Evolutionary conservation across 2,329 filamentous ascomycete genomes (phyloP).

Genomic region (Xylariaceae sp.): DNA sequence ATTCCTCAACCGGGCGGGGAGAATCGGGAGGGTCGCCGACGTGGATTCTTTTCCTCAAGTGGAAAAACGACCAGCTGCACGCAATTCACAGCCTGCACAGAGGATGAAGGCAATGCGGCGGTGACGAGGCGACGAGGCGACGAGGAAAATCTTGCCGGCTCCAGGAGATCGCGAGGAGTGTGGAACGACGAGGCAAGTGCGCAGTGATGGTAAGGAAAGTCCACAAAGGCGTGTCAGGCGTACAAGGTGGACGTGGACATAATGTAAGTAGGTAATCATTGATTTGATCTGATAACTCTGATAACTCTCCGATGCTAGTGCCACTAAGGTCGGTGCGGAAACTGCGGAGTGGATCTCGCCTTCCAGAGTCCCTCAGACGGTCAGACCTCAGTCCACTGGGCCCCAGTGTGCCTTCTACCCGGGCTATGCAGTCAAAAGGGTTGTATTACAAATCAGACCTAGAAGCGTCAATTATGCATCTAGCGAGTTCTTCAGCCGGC

Average conservation of each 20-base stretch:
- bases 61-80: neutral
- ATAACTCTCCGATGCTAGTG: conserved; percentile 15
- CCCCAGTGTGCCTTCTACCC: too few species aligned
- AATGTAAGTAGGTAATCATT: conserved; percentile 6
- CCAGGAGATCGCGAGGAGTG: neutral
- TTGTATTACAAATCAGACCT: too few species aligned
- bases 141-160: conserved; percentile 19
- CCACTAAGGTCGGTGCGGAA: neutral
- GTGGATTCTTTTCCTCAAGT: neutral
- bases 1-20: neutral
- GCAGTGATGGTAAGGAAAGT: too few species aligned
- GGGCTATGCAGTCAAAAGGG: too few species aligned
- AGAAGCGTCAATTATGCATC: too few species aligned
- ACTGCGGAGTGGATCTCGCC: too few species aligned
- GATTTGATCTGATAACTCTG: conserved; percentile 20
- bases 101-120: neutral
- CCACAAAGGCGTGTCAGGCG: too few species aligned
- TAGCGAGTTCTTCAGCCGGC: too few species aligned
- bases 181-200: too few species aligned
- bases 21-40: neutral
- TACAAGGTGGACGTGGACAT: neutral
- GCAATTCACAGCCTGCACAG: neutral
- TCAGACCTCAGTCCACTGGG: too few species aligned
- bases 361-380: too few species aligned
- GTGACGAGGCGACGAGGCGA: conserved; percentile 3